These are phyloP conservation scores for Stagonosporopsis rhizophila DNA, from an alignment of 2,329 filamentous ascomycete species.

Conservation along the genomic window DNA sequence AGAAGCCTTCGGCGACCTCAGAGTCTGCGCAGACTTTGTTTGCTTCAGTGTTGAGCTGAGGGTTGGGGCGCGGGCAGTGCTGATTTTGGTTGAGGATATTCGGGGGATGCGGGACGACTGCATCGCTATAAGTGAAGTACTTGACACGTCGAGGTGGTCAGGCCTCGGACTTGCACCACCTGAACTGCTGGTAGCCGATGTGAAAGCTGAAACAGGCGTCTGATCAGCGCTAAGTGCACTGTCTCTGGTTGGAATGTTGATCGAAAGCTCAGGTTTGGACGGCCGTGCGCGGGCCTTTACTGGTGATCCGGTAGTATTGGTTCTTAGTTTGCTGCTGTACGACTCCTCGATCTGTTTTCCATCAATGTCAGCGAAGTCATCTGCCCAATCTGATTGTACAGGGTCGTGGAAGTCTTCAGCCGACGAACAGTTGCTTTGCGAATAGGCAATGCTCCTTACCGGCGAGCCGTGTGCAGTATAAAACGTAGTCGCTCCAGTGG, in stretches of 20 bases:
- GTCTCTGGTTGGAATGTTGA: constrained; percentile 24
- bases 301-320: background rate
- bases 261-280: constrained; percentile 28
- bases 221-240: constrained; percentile 1
- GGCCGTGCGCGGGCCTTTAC: background rate
- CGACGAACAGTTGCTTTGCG: constrained; percentile 30
- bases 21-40: constrained; percentile 23
- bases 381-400: constrained; percentile 2
- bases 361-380: constrained; percentile 26
- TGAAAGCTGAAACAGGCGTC: constrained; percentile 3
- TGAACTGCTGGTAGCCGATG: constrained; percentile 17
- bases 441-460: constrained; percentile 38
- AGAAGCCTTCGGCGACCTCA: background rate
- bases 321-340: background rate
- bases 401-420: constrained; percentile 22
- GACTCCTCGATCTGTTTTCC: constrained; percentile 17
- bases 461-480: constrained; percentile 35
- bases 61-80: constrained; percentile 16
- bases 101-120: constrained; percentile 40
- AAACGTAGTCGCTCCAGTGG: constrained; percentile 31
- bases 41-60: constrained; percentile 26
- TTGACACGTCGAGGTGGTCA: background rate
- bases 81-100: constrained; percentile 4
- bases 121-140: constrained; percentile 12
- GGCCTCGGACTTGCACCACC: background rate